Evolutionary conservation across 164 flowering plant genomes (phyloP), one percentile per base, ranked within the genome.

Genomic region (Santalum album): DNA sequence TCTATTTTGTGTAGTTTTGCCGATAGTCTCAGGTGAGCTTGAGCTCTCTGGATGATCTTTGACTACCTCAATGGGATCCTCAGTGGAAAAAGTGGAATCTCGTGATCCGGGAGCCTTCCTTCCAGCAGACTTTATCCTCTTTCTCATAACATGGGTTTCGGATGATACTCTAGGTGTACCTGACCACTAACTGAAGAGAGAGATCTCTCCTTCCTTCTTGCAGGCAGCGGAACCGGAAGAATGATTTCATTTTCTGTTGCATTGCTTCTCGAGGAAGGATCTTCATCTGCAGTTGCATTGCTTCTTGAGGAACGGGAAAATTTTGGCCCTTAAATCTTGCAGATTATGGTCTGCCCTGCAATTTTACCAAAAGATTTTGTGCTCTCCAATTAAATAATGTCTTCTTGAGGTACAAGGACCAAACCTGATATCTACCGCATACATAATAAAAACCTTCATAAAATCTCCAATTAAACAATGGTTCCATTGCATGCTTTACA

Each of bases 181-280:
- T 69, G 24, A 75, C 66, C 34, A 59, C 78, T 63, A 81, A 68
- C n/a, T 14, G 83, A 76, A 38, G 81, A 76, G 24, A 81, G 76
- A 22, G 78, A 75, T 55, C 68, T 75, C 69, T 81, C 77, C 62
- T 61, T 68, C 50, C 62, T 58, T 53, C 61, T 72, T 1, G 62
- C 20, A 21, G 64, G 64, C 51, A 51, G 34, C 49, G 61, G 32
- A 18, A 21, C 24, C 7, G 59, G 22, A 25, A 26, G 23, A 2
- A 42, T 56, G 6, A n/a, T 35, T 20, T 60, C 69, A 25, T 19
- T 22, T 34, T 22, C 51, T 35, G 29, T 38, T 15, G n/a, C 25
- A 50, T 56, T 44, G 6, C 20, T 23, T 17, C 39, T 22, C 12
- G 25, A 3, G 3, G 24, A n/a, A n/a, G n/a, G n/a, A n/a, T n/a